Conservation (phyloP, 2,329 filamentous ascomycete species). For the Penicillium thymicola region DNA sequence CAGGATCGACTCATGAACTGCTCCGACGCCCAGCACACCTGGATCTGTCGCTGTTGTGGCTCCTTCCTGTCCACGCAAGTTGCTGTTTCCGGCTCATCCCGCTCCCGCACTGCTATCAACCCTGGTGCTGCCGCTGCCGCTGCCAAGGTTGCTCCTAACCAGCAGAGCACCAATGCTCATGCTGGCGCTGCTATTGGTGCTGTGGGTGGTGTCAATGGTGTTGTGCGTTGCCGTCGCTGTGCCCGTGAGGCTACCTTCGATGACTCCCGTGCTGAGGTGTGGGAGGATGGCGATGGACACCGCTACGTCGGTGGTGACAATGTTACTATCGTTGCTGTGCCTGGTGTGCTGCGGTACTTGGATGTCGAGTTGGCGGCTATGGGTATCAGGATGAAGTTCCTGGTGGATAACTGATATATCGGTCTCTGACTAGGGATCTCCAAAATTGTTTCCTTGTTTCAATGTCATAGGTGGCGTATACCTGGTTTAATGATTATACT, state of each 20-base stretch:
- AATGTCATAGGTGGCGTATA: slow-evolving; percentile 28
- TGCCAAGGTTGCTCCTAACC: slow-evolving; percentile 31
- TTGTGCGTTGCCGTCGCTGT: slow-evolving; percentile 76
- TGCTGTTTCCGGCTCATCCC: slow-evolving; percentile 35
- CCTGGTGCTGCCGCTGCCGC: slow-evolving; percentile 30
- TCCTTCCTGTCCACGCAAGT: slow-evolving; percentile 82
- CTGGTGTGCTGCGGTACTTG: slow-evolving; percentile 85
- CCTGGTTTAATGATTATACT: slow-evolving; percentile 15
- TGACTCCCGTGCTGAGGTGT: slow-evolving; percentile 68
- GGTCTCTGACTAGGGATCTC: neutral
- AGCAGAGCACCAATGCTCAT: slow-evolving; percentile 36
- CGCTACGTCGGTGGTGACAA: slow-evolving; percentile 86
- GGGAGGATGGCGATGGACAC: slow-evolving; percentile 85
- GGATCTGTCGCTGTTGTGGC: slow-evolving; percentile 85
- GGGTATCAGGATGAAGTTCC: slow-evolving; percentile 93
- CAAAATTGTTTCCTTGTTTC: slow-evolving; percentile 17
- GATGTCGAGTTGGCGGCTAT: slow-evolving; percentile 95
- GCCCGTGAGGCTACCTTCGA: slow-evolving; percentile 61
- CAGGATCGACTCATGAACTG: slow-evolving; percentile 97
- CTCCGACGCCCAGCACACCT: slow-evolving; percentile 84
- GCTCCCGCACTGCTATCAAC: slow-evolving; percentile 28
- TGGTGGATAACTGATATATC: slow-evolving; percentile 54
- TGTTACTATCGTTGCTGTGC: slow-evolving; percentile 86
- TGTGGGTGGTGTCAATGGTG: slow-evolving; percentile 56
- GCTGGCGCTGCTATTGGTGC: slow-evolving; percentile 52